Evolutionary conservation across 228 moss, liverwort and hornwort species (phyloP), one percentile per base, ranked within the genome.

Genomic region (Sphagnum fallax): DNA sequence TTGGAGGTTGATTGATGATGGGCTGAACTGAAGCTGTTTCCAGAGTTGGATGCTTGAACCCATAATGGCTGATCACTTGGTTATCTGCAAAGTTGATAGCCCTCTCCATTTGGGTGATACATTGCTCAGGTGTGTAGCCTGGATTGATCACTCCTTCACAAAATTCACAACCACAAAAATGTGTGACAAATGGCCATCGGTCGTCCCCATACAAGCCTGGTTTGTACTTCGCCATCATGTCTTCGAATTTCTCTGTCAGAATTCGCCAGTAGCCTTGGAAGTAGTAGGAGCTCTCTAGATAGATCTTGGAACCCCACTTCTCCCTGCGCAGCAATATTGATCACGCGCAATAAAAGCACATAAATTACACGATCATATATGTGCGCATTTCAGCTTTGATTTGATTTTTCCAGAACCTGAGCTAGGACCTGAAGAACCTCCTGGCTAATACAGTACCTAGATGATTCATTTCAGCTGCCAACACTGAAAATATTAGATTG

Each of bases 131-230:
- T 2, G 83, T 78, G 52, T 83, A 87, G n/a, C 80, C 86, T 0
- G 80, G 80, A 57, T 87, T 87, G 52, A 83, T 76, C 6, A 72
- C 16, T 4, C 86, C 86, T 9, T 83, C 78, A 16, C 86, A 87
- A 49, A 87, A 87, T 62, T 87, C 86, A 63, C 86, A 87, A 6
- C 86, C 86, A 71, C 86, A 87, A 70, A 83, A 87, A 68, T 87
- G 86, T 0, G 86, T 87, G 0, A 87, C 78, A 11, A 87, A 87
- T 0, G 86, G 86, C 82, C 83, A 87, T 47, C 83, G 74, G 5
- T 83, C 83, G 49, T 83, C 86, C 32, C 86, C 86, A 2, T 77
- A 82, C 0, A 74, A 0, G 0, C 83, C 86, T 3, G 86, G 86
- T 50, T 68, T 68, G 70, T 74, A 78, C 65, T 83, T 87, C 63